A percentile compares a stretch with the other conserved stretches of the same genome.
Evolutionary conservation across 2,329 filamentous ascomycete species (phyloP).

Genomic region (Cercospora zeae-maydis): DNA sequence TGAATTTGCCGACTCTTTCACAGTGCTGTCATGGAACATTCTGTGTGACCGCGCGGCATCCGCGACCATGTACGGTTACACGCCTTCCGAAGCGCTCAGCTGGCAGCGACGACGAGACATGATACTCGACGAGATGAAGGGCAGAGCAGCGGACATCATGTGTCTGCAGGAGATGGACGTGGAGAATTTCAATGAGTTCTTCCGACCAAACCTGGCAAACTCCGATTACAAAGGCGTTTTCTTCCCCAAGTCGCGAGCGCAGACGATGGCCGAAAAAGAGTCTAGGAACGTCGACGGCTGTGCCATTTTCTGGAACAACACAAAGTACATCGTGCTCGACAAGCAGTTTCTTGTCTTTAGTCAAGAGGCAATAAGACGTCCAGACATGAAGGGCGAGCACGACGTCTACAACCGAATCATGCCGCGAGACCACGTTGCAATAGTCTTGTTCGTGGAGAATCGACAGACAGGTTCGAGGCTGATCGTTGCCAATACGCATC

Average conservation of each 20-base stretch:
- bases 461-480: constrained; percentile 82
- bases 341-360: constrained; percentile 93
- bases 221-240: constrained; percentile 92
- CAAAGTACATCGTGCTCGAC: constrained; percentile 89
- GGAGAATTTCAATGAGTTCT: constrained; percentile 87
- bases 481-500: constrained; percentile 89
- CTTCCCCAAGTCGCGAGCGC: constrained; percentile 83
- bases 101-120: constrained; percentile 85
- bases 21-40: constrained; percentile 90
- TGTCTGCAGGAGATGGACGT: constrained; percentile 92
- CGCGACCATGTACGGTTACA: constrained; percentile 80
- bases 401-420: constrained; percentile 98
- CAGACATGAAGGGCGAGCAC: constrained; percentile 95
- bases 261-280: constrained; percentile 87
- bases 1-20: constrained; percentile 62
- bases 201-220: constrained; percentile 79
- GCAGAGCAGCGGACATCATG: constrained; percentile 80
- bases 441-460: constrained; percentile 90
- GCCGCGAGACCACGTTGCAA: constrained; percentile 95
- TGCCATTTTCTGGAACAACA: constrained; percentile 93
- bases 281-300: constrained; percentile 90
- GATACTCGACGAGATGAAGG: constrained; percentile 77
- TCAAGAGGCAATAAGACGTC: constrained; percentile 85
- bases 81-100: constrained; percentile 71
- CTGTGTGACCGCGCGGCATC: constrained; percentile 93